Percentiles rank a stretch among this genome's conserved stretches.
phyloP scores from a whole-genome alignment of 192 early-diverging fungal genomes.

The Diversispora eburnea region DNA sequence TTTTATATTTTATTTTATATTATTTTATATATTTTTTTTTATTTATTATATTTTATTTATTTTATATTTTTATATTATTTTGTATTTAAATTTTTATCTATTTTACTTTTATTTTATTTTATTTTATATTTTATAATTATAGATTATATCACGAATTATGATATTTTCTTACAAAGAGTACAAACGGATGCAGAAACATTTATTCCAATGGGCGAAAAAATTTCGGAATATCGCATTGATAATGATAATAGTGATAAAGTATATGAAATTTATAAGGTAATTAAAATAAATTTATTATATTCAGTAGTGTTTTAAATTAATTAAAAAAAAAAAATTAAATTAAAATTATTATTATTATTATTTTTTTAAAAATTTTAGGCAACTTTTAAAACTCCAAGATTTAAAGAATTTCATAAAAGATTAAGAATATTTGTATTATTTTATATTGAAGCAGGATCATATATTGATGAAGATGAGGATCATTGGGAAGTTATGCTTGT shows the following conservation, averaged over 20 bases:
- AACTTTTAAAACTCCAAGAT: conserved; percentile 61
- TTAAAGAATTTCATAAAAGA: conserved; percentile 73
- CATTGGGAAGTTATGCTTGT: conserved; percentile 73
- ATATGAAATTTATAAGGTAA: conserved; percentile 73
- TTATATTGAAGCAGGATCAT: conserved; percentile 87
- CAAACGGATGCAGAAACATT: conserved; percentile 60
- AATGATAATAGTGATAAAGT: conserved; percentile 40
- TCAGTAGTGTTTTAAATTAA: neutral
- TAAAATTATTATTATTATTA: conserved; percentile 19
- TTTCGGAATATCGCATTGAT: conserved; percentile 59
- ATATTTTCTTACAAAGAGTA: conserved; percentile 63
- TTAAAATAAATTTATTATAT: neutral
- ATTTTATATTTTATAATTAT: neutral
- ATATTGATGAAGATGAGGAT: conserved; percentile 84
- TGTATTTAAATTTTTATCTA: neutral
- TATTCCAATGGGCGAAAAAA: conserved; percentile 72
- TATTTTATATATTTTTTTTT: conserved; percentile 2
- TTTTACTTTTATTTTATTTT: neutral
- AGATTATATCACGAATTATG: conserved; percentile 54
- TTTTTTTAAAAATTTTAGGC: conserved; percentile 33
- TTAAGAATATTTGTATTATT: conserved; percentile 79
- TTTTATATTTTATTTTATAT: conserved; percentile 11
- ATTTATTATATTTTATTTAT: neutral
- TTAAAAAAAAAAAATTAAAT: neutral
- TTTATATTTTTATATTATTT: conserved; percentile 1